Percentiles rank a stretch among this genome's conserved stretches.
These are phyloP conservation scores for Colletotrichum sp. DNA, from an alignment of 2,329 filamentous ascomycete species.

Conservation along the genomic window DNA sequence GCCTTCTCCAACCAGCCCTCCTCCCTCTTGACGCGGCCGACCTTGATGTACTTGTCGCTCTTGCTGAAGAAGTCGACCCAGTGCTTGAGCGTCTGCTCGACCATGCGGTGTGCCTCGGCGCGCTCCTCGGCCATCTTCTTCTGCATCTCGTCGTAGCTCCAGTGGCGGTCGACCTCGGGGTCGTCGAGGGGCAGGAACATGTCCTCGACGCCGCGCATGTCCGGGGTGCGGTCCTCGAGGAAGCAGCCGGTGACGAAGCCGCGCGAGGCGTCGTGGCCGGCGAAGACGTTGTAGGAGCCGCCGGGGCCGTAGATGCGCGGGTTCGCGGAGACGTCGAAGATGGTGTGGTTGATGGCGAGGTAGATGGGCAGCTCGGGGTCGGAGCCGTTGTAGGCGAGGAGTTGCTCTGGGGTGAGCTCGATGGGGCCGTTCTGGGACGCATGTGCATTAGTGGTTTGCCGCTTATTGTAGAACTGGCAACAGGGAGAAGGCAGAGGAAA, in stretches of 20 bases:
- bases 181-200: constrained; percentile 78
- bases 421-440: constrained; percentile 60
- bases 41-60: constrained; percentile 80
- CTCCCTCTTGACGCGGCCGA: constrained; percentile 74
- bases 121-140: constrained; percentile 66
- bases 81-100: constrained; percentile 72
- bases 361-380: constrained; percentile 82
- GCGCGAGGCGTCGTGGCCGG: constrained; percentile 84
- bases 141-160: constrained; percentile 58
- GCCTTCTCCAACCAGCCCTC: constrained; percentile 66
- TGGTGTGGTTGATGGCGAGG: constrained; percentile 85
- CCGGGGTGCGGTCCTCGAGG: constrained; percentile 79
- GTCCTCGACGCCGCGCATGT: constrained; percentile 85
- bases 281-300: constrained; percentile 86
- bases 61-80: constrained; percentile 87
- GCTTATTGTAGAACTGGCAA: too few relatives aligned
- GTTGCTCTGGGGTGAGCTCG: constrained; percentile 76
- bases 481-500: background rate
- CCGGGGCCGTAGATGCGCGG: constrained; percentile 79
- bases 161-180: constrained; percentile 64
- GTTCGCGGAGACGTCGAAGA: constrained; percentile 81
- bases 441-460: too few relatives aligned
- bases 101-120: constrained; percentile 67
- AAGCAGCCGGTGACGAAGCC: constrained; percentile 96
- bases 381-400: constrained; percentile 78